Evolutionary conservation across 331 rosid genomes (phyloP).

Genomic region (Dryas integrifolia): DNA sequence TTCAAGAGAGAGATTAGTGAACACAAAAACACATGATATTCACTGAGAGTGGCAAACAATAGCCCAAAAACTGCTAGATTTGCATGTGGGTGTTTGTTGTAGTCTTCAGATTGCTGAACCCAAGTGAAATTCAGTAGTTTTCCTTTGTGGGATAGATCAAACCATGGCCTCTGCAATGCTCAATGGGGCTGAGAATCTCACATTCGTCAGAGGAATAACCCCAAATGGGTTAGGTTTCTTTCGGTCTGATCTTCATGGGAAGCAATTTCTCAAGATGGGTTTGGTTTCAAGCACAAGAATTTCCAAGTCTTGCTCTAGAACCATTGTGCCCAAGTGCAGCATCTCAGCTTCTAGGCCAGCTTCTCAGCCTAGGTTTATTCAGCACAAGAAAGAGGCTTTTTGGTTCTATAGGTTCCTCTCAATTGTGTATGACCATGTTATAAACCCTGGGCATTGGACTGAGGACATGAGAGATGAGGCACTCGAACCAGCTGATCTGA

Average conservation of each 20-base stretch:
- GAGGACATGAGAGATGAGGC: conserved; percentile 98
- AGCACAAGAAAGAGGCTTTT: conserved; percentile 87
- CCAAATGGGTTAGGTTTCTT: conserved; percentile 49
- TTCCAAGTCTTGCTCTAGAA: conserved; percentile 23
- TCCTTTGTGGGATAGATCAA: conserved; percentile 20
- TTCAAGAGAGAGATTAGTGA: neutral
- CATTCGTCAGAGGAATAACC: conserved; percentile 34
- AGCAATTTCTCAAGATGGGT: conserved; percentile 39
- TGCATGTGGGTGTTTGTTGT: conserved; percentile 12
- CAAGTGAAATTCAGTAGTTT: conserved; percentile 17
- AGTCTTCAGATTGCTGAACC: conserved; percentile 2
- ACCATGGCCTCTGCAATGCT: conserved; percentile 69
- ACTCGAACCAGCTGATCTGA: conserved; percentile 84
- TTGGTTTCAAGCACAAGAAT: conserved; percentile 32
- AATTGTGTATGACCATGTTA: conserved; percentile 79
- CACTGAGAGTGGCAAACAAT: neutral
- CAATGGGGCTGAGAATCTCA: conserved; percentile 59
- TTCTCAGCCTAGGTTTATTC: conserved; percentile 90
- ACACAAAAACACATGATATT: neutral
- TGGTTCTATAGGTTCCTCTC: conserved; percentile 93
- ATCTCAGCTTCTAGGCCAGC: conserved; percentile 70
- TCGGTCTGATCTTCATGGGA: conserved; percentile 53
- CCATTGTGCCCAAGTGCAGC: conserved; percentile 52
- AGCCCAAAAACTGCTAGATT: neutral
- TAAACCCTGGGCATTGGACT: conserved; percentile 94